Evolutionary conservation across 1,284 basidiomycete genomes (phyloP).

Genomic region (Fomes fomentarius): DNA sequence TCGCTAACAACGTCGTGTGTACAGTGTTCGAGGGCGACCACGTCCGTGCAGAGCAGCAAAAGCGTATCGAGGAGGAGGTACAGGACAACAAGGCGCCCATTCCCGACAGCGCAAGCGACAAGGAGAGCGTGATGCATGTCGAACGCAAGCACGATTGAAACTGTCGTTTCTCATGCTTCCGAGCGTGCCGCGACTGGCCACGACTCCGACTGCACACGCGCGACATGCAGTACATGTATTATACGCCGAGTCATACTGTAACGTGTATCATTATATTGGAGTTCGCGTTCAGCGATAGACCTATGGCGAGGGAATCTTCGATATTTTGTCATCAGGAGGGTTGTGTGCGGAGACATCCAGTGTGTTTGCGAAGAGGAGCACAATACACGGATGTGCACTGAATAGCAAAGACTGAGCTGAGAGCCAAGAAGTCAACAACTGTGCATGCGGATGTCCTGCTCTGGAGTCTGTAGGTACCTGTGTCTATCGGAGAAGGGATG

Average conservation of each 20-base stretch:
- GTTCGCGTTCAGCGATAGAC: background rate
- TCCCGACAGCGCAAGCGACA: constrained; percentile 22
- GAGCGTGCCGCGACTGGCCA: no score
- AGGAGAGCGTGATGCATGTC: constrained; percentile 26
- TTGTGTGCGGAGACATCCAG: no score
- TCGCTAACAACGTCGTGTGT: background rate
- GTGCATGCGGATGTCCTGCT: no score
- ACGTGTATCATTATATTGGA: background rate
- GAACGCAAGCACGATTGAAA: constrained; percentile 15
- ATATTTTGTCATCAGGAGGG: no score
- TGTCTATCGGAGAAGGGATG: no score
- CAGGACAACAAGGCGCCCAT: constrained; percentile 21
- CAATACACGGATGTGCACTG: no score
- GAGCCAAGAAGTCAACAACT: no score
- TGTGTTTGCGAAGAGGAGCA: no score
- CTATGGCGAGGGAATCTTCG: no score
- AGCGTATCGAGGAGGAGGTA: constrained; percentile 48
- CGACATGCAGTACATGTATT: background rate
- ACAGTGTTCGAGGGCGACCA: constrained; percentile 54
- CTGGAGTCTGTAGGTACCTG: no score
- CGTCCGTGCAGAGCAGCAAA: constrained; percentile 44
- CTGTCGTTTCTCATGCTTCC: no score
- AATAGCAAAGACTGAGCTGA: no score
- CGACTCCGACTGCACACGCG: background rate
- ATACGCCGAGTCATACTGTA: background rate